phyloP scores from a whole-genome alignment of 2,329 filamentous ascomycete genomes.

The Zymoseptoria ardabiliae region DNA sequence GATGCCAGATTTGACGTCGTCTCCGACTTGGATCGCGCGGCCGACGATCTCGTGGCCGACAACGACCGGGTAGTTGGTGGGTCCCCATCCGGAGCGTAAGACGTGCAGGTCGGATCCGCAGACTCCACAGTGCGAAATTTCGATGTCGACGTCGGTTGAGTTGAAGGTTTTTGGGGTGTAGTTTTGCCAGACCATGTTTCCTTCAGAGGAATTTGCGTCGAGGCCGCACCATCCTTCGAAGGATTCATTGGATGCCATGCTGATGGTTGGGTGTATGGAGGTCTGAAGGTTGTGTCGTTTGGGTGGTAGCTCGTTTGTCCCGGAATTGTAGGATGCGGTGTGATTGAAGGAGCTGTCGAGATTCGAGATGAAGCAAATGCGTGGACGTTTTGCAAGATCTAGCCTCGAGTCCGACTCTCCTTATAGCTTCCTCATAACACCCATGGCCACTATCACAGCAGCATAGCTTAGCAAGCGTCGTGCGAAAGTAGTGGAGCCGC shows the following conservation, averaged over 20 bases:
- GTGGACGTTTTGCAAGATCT: not conserved
- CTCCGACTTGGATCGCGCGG: constrained; percentile 29
- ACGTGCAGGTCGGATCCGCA: constrained; percentile 29
- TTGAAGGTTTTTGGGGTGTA: constrained; percentile 36
- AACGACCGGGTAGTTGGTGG: constrained; percentile 19
- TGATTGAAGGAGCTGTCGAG: not conserved
- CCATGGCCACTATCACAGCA: not conserved
- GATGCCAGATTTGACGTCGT: constrained; percentile 26
- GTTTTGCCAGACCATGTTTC: constrained; percentile 48
- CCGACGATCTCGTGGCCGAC: constrained; percentile 32
- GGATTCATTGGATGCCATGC: constrained; percentile 34
- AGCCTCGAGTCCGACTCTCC: not conserved
- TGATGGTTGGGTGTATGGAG: not conserved
- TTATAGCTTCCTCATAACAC: not conserved
- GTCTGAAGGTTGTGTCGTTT: not conserved
- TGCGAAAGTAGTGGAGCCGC: not conserved
- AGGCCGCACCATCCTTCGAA: constrained; percentile 54
- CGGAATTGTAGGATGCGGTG: not conserved
- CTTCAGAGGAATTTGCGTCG: constrained; percentile 41
- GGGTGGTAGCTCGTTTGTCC: not conserved
- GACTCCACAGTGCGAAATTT: constrained; percentile 34
- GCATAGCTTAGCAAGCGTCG: not conserved
- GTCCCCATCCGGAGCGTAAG: constrained; percentile 34
- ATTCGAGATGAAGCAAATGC: not conserved
- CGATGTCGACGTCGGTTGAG: constrained; percentile 34